phyloP scores from a whole-genome alignment of 78 protist species.

The Isochrysis galbana region DNA sequence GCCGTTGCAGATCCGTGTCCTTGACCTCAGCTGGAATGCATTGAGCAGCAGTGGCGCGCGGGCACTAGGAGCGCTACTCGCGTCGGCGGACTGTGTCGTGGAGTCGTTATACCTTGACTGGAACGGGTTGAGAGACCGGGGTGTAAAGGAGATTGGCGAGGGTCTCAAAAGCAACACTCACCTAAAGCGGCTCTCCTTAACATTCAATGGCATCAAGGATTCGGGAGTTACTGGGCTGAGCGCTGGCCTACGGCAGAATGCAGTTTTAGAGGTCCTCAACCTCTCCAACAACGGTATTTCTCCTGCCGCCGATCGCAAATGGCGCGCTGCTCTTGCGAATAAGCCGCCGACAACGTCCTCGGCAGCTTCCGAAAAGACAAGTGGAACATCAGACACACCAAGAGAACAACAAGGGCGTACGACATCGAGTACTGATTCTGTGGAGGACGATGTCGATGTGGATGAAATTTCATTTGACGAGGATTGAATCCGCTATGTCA shows the following conservation, averaged over 20 bases:
- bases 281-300: neutral
- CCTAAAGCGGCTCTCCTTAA: neutral
- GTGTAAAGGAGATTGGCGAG: neutral
- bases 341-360: neutral
- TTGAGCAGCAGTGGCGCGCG: neutral
- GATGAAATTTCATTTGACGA: neutral
- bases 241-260: neutral
- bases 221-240: neutral
- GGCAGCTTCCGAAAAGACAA: neutral
- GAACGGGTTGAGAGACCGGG: neutral
- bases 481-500: neutral
- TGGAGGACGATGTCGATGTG: no score
- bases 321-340: neutral
- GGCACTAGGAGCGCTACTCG: neutral
- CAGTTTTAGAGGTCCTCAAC: neutral
- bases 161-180: neutral
- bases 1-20: neutral
- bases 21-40: neutral
- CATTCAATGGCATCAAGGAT: neutral
- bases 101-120: neutral
- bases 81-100: neutral
- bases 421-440: no score
- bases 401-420: no score
- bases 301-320: neutral
- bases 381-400: neutral